Base-by-base conservation (phyloP, 208 protist genomes). In the Angomonas deanei region DNA sequence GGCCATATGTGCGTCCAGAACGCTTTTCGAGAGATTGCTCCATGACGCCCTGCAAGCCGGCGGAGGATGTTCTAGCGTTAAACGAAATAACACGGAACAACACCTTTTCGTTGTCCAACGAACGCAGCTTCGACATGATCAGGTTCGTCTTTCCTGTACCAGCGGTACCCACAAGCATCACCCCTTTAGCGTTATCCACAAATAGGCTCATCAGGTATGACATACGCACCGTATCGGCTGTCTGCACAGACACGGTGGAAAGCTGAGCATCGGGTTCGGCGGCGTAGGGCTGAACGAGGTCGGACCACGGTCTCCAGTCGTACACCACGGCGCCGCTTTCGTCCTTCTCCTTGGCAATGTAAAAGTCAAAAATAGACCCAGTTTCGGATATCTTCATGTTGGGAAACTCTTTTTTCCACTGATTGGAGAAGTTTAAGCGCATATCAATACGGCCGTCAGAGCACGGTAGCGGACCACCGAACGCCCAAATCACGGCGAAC, bases 81-180 rank as follows among this genome's bases (percentile, higher is more conserved):
- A 99, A 97, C 53, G 98, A 96, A 50, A 99, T 96, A 26, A 84
- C 91, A 39, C 88, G 82, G 74, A 88, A 98, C 6, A 98, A 63
- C 34, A 92, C 87, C 64, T 97, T 90, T 27, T 99, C 91, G 66
- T 72, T 80, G 72, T 97, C 87, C 4, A 99, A 75, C 2, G 81
- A 84, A 50, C 85, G 74, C 52, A 99, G 77, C 64, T 98, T 96
- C n/a, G 91, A 89, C 82, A 98, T 97, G 57, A 99, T 94, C 23
- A 99, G 75, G 49, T 96, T 97, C 21, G 97, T 99, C 84, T 99
- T 99, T 46, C 94, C 98, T 8, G 96, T 98, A 72, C 98, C 98
- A 15, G 97, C 93, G 2, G 87, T 97, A 63, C 98, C 98, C 15
- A 98, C 94, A 50, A 99, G 90, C 92, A 99, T 97, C 26, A 98